A percentile compares a stretch with the other conserved stretches of the same genome.
Conservation (phyloP, 352 stramenopile species). For the Globisporangium ultimum region DNA sequence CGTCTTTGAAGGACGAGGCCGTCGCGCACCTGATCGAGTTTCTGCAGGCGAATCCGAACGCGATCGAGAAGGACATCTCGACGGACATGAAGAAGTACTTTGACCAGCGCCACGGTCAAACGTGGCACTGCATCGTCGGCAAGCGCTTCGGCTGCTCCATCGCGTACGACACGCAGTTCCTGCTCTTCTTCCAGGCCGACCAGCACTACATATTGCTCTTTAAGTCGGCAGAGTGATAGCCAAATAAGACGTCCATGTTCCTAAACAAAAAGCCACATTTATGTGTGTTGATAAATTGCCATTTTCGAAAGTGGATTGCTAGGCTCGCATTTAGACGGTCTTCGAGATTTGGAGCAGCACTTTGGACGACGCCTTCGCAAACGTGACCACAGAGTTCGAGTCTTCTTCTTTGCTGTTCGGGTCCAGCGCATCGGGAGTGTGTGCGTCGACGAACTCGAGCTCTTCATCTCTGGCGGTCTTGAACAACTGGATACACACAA, state of each 20-base stretch:
- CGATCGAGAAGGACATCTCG: constrained; percentile 86
- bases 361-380: constrained; percentile 58
- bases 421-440: constrained; percentile 45
- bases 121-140: constrained; percentile 94
- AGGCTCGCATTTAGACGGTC: constrained; percentile 24
- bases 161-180: constrained; percentile 87
- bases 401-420: constrained; percentile 23
- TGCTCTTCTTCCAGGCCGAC: constrained; percentile 86
- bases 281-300: no score
- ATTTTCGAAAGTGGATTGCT: no score
- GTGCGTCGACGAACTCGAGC: constrained; percentile 60
- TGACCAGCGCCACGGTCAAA: constrained; percentile 94
- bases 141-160: constrained; percentile 89
- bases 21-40: constrained; percentile 40
- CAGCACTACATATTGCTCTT: constrained; percentile 84
- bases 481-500: constrained; percentile 44
- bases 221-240: constrained; percentile 63
- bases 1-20: constrained; percentile 69
- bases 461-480: constrained; percentile 70
- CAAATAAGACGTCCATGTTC: no score
- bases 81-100: constrained; percentile 99
- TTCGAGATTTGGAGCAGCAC: constrained; percentile 51
- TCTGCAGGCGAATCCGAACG: constrained; percentile 29
- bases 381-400: constrained; percentile 36
- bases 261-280: no score